Base-by-base conservation (phyloP, 148 eudicot species). In the Fagopyrum homotropicum region DNA sequence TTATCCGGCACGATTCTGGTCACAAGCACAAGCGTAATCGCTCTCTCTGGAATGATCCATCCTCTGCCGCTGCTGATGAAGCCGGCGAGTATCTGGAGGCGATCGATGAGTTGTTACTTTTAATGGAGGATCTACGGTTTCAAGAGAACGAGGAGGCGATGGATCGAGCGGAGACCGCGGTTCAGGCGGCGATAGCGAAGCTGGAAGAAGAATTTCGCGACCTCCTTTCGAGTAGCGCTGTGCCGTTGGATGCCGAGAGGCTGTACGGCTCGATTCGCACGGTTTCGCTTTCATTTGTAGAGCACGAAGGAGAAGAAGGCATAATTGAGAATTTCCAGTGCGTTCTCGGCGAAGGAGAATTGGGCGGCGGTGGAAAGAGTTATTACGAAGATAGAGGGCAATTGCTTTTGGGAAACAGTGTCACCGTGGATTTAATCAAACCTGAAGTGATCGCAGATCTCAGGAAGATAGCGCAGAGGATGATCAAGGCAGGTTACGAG, bases 181-280 rank as follows among this genome's bases (percentile, higher is more conserved):
- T 96, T 0, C 99, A 96, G 73, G 60, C 88, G 16, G 99, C 98
- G 2, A 96, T 96, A 93, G 73, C 88, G 4, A 81, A 82, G 69
- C 84, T 96, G 5, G 97, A 96, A 85, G 98, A 96, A 8, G 98
- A 96, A 80, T 86, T 96, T 49, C 83, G 92, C 0, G 76, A 81
- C 35, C 35, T 96, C 16, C 52, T 96, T 9, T 49, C 81, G 5
- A 75, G 80, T 43, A 86, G 81, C 48, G 82, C 89, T 0, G 79
- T 90, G 0, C 87, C 90, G 1, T 56, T 92, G 2, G 97, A 92
- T 51, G 85, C 82, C 0, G 97, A 92, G n/a, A 69, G 80, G 26
- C 70, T 96, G 11, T 79, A 84, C 66, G 88, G 91, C 0, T 91
- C 93, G 63, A 86, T 88, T 12, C 86, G 85, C 1, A 64, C 83